phyloP scores from a whole-genome alignment of 1,284 basidiomycete species.

The Ceratobasidium papillatum region DNA sequence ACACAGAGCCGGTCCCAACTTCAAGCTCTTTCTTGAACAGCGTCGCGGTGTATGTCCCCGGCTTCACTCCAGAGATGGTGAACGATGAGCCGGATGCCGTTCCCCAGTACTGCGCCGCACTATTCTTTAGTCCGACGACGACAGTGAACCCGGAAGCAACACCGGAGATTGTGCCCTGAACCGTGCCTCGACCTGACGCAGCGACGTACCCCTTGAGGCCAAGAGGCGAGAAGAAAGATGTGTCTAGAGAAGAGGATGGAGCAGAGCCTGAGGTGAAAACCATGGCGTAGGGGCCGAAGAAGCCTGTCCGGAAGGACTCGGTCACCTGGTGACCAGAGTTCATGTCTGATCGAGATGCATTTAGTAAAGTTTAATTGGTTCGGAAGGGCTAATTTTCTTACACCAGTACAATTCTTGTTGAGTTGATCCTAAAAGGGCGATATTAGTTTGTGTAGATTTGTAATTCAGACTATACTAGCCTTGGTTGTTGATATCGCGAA shows the following conservation, averaged over 20 bases:
- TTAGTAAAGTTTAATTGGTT: too few relatives aligned
- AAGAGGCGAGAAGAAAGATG: constrained; percentile 58
- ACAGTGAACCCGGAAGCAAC: constrained; percentile 55
- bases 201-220: constrained; percentile 58
- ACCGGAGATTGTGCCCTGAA: constrained; percentile 58
- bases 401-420: constrained; percentile 45
- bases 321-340: constrained; percentile 44
- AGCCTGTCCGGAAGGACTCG: constrained; percentile 38
- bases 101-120: constrained; percentile 59
- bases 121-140: constrained; percentile 55
- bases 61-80: constrained; percentile 59
- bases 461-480: not conserved
- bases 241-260: constrained; percentile 50
- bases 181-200: constrained; percentile 58
- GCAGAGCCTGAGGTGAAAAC: constrained; percentile 40
- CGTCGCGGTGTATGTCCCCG: constrained; percentile 59
- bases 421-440: not conserved
- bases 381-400: too few relatives aligned
- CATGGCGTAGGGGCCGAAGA: constrained; percentile 45
- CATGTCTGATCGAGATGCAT: constrained; percentile 25
- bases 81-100: constrained; percentile 55
- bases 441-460: not conserved
- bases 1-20: constrained; percentile 56
- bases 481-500: constrained; percentile 45
- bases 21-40: constrained; percentile 58